Conservation (phyloP, 2,329 filamentous ascomycete species). For the Apiospora kogelbergensis region DNA sequence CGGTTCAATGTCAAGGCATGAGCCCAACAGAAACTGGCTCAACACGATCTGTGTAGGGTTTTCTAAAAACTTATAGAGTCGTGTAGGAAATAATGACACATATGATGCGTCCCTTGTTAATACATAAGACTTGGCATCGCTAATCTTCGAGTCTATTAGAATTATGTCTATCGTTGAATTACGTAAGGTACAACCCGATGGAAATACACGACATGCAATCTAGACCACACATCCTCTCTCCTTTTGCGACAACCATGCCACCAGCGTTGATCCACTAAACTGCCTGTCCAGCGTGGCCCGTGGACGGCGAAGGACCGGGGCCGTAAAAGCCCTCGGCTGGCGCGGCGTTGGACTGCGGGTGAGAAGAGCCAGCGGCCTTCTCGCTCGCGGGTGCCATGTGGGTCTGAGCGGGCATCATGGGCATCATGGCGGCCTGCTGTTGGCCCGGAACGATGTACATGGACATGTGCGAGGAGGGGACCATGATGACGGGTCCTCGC, state of each 20-base stretch:
- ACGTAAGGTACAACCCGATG: too few species aligned
- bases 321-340: background rate
- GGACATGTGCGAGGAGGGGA: background rate
- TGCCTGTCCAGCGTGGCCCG: background rate
- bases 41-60: too few species aligned
- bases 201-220: too few species aligned
- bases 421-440: conserved; percentile 10
- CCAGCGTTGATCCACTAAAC: background rate
- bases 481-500: conserved; percentile 5
- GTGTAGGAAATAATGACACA: too few species aligned
- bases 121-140: too few species aligned
- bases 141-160: too few species aligned
- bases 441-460: background rate
- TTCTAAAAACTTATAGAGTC: too few species aligned
- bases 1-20: too few species aligned
- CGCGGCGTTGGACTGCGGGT: background rate
- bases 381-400: background rate
- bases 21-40: too few species aligned
- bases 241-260: background rate
- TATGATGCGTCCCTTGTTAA: too few species aligned
- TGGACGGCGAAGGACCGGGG: background rate
- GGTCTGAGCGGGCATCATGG: conserved; percentile 11
- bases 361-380: background rate
- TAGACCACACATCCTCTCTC: background rate
- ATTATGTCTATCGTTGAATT: too few species aligned